Percentiles rank a stretch among this genome's conserved stretches.
Conservation (phyloP, 345 rosid species). For the Salix koriyanagi region DNA sequence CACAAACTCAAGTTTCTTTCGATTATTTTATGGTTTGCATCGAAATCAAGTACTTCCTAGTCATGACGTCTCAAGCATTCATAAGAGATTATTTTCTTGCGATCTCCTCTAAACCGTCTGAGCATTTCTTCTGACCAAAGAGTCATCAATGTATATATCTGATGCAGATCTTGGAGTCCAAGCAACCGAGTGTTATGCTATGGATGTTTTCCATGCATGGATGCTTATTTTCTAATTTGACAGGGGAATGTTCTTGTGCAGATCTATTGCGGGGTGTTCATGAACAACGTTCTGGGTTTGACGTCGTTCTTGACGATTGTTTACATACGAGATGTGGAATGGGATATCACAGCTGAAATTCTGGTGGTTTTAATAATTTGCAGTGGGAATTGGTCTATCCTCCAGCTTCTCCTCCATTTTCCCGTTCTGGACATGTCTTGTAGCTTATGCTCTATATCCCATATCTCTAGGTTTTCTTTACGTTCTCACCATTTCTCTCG, state of each 20-base stretch:
- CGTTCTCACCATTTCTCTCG: constrained; percentile 31
- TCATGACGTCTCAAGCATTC: too few species aligned
- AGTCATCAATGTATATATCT: too few species aligned
- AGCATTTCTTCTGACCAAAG: neutral
- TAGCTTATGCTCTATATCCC: constrained; percentile 35
- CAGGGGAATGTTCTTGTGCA: constrained; percentile 8
- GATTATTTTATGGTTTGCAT: too few species aligned
- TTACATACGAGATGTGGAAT: constrained; percentile 28
- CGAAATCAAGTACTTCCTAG: too few species aligned
- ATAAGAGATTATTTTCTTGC: neutral
- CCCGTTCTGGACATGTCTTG: constrained; percentile 34
- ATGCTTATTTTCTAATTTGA: neutral
- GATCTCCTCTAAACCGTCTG: neutral
- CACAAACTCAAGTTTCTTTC: neutral
- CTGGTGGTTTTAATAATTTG: constrained; percentile 35
- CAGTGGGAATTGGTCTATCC: constrained; percentile 28
- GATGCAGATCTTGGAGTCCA: neutral
- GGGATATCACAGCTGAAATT: constrained; percentile 43
- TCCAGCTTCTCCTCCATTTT: constrained; percentile 30
- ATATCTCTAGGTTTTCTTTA: constrained; percentile 34
- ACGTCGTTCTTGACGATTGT: constrained; percentile 32
- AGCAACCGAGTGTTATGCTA: neutral
- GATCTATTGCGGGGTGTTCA: constrained; percentile 45
- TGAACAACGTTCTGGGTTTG: constrained; percentile 42
- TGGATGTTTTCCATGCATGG: neutral